A percentile compares a stretch with the other conserved stretches of the same genome.
Conservation (phyloP, 768 basidiomycete genomes). For the Agaricus sinodeliciosus region DNA sequence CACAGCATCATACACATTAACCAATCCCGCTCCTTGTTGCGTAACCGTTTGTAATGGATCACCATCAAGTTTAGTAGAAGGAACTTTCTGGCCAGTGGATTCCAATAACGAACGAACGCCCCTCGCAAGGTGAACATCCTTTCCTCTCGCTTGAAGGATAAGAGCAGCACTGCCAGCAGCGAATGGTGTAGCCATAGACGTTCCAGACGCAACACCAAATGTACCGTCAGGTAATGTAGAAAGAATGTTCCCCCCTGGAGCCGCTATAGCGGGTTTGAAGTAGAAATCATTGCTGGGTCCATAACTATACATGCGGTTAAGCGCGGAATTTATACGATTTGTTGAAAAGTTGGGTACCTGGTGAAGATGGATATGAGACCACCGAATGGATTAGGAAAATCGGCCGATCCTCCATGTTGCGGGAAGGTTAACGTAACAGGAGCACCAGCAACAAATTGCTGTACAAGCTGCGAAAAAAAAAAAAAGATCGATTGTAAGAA, state of each 20-base stretch:
- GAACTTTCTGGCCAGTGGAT: conserved; percentile 35
- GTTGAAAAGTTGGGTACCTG: conserved; percentile 17
- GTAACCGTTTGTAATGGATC: conserved; percentile 42
- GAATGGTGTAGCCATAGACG: conserved; percentile 40
- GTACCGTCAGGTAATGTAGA: conserved; percentile 38
- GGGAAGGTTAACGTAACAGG: conserved; percentile 41
- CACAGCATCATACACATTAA: conserved; percentile 50
- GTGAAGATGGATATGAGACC: conserved; percentile 52
- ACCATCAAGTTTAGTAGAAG: conserved; percentile 34
- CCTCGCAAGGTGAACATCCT: conserved; percentile 20
- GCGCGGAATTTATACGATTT: not conserved
- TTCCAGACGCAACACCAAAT: conserved; percentile 36
- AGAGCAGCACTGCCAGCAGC: conserved; percentile 40
- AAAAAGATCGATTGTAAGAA: not conserved
- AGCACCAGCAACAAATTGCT: conserved; percentile 39
- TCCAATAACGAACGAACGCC: conserved; percentile 30
- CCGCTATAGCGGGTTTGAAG: conserved; percentile 48
- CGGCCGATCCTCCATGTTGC: conserved; percentile 33
- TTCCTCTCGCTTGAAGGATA: conserved; percentile 34
- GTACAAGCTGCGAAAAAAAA: conserved; percentile 31
- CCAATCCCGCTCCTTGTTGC: conserved; percentile 44
- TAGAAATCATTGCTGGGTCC: conserved; percentile 57
- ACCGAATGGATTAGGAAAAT: conserved; percentile 43
- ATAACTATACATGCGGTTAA: conserved; percentile 24
- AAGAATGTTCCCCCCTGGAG: conserved; percentile 47